Evolutionary conservation across 768 basidiomycete species (phyloP).

Genomic region (Daedaleopsis sinensis): DNA sequence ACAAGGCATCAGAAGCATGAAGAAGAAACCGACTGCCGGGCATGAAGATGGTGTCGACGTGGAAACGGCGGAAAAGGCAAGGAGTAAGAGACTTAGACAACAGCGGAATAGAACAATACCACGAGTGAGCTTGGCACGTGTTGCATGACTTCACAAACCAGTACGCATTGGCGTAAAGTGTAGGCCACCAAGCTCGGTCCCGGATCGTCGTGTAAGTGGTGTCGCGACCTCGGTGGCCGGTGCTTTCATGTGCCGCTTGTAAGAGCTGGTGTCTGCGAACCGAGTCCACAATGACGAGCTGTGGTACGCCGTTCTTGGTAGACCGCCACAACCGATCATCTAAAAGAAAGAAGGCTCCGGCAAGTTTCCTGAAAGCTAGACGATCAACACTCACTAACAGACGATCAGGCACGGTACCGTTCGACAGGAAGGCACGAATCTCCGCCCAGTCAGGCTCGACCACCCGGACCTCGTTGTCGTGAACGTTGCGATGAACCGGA

Average conservation of each 20-base stretch:
- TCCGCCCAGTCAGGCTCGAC: no score
- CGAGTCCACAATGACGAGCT: neutral
- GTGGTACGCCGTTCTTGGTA: neutral
- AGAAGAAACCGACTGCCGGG: slow-evolving; percentile 30
- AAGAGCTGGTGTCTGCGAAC: neutral
- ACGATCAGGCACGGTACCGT: neutral
- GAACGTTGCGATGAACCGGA: no score
- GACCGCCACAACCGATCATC: neutral
- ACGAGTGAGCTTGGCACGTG: slow-evolving; percentile 34
- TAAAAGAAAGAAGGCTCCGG: neutral
- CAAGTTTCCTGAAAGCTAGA: neutral
- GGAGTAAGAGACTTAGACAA: slow-evolving; percentile 18
- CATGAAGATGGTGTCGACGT: slow-evolving; percentile 37
- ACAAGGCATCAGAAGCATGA: slow-evolving; percentile 28
- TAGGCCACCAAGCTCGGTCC: slow-evolving; percentile 23
- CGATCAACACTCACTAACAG: no score
- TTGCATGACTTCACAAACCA: slow-evolving; percentile 37
- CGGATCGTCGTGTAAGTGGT: slow-evolving; percentile 9
- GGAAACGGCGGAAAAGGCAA: slow-evolving; percentile 24
- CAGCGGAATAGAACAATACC: slow-evolving; percentile 18
- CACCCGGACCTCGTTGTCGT: no score
- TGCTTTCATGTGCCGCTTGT: slow-evolving; percentile 28
- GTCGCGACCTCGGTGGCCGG: slow-evolving; percentile 36
- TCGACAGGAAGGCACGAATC: no score
- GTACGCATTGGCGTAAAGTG: slow-evolving; percentile 25